phyloP scores from a whole-genome alignment of 1,284 basidiomycete genomes.

The Tilletia walkeri region DNA sequence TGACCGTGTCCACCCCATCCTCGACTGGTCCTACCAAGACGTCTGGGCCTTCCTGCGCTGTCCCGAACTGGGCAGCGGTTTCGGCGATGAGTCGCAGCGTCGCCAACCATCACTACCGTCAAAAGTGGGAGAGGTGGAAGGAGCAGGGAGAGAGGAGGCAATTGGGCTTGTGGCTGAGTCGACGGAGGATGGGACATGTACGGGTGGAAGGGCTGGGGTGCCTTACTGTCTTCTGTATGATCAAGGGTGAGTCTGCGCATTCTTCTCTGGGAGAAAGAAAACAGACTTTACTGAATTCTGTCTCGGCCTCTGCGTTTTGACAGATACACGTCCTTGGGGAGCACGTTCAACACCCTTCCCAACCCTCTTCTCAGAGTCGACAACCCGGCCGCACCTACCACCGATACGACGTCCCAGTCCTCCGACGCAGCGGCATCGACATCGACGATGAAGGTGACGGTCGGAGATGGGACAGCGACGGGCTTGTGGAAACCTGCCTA shows the following conservation, averaged over 20 bases:
- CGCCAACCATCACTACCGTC: background rate
- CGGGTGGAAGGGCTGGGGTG: constrained; percentile 34
- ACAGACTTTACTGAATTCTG: too few species aligned
- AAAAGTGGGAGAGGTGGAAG: background rate
- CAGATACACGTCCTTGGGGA: constrained; percentile 93
- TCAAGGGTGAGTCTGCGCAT: constrained; percentile 67
- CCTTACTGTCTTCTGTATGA: constrained; percentile 85
- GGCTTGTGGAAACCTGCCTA: constrained; percentile 69
- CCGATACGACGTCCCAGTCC: constrained; percentile 24
- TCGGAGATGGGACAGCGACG: constrained; percentile 12
- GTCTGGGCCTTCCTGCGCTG: constrained; percentile 83
- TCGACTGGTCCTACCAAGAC: constrained; percentile 86
- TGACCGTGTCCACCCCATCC: constrained; percentile 89
- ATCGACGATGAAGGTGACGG: constrained; percentile 21
- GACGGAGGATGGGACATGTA: constrained; percentile 10
- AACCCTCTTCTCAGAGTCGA: constrained; percentile 73
- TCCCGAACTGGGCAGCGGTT: constrained; percentile 65
- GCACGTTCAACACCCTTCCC: constrained; percentile 86
- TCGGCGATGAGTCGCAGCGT: too few species aligned
- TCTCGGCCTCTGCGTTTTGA: background rate
- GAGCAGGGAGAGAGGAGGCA: too few species aligned
- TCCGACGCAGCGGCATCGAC: constrained; percentile 21
- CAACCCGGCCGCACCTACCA: constrained; percentile 14
- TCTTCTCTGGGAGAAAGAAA: background rate
- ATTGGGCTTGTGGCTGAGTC: background rate